Evolutionary conservation across 257 asterid genomes (phyloP), one percentile per base, ranked within the genome.

Genomic region (Lavandula angustifolia): DNA sequence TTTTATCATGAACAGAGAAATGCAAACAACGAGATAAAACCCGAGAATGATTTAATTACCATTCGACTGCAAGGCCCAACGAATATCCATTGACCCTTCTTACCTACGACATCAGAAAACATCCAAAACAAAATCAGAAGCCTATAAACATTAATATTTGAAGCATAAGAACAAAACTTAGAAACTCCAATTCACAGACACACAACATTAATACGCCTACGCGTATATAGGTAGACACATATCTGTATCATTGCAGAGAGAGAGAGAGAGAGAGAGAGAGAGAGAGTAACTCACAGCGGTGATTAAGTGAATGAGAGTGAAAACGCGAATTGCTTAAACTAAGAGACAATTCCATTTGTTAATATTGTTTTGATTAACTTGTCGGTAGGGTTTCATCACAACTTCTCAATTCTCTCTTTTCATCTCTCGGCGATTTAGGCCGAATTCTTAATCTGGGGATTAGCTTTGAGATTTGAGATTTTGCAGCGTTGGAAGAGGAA

Each of bases 261-360:
- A 22, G 27, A 22, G 27, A 22, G 27, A 42, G 60, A n/a, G n/a
- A n/a, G n/a, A 22, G 27, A 22, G 1, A 22, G 27, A 22, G 27
- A 22, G 27, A 22, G 27, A 42, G 60, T 40, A 61, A 60, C 85
- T 72, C 70, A 80, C 85, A 58, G 47, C 71, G 49, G 37, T 52
- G 79, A 57, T 58, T 49, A 37, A 33, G 70, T 12, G 79, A 57
- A 56, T 69, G 27, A 68, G 74, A 42, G 38, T 50, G 41, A 35
- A 66, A 59, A 57, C 41, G 58, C 60, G 35, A 27, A 48, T 55
- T 62, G 58, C 75, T 54, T 7, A 64, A 62, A 16, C 42, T 74
- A 22, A 71, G 55, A 9, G 86, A 81, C 22, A 73, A 64, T 17
- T 78, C 83, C 86, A 75, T 81, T 66, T n/a, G 47, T 8, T 27